Base-by-base conservation (phyloP, 2,329 filamentous ascomycete genomes). In the Elsinoe australis region DNA sequence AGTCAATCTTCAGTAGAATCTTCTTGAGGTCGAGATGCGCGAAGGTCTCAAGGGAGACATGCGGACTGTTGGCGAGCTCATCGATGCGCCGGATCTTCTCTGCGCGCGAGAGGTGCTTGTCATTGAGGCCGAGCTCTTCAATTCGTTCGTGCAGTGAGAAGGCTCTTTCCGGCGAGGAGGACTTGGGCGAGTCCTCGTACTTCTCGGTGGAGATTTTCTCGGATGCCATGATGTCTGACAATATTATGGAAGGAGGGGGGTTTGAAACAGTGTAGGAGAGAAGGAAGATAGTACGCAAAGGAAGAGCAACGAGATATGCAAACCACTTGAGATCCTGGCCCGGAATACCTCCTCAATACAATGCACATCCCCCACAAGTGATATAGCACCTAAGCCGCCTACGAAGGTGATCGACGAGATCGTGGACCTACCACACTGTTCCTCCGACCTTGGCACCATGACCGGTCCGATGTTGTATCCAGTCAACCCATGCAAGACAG, bases 11-110 rank as follows among this genome's bases (percentile, higher is more conserved):
- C 14, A 24, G 35, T 15, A 52, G 36, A 35, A 51, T 50, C 0
- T 69, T 65, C 36, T 69, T 74, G 56, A 82, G 78, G 47, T 76
- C 52, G 7, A 55, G 50, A 28, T 55, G 50, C 8, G 50, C 52
- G 18, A 55, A 55, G 4, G 24, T 52, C 38, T 52, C 52, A 4
- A 51, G 49, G 8, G 52, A 72, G 18, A 81, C 56, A 28, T 56
- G 49, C 12, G 50, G 51, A 15, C 44, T 44, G 9, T 48, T 49
- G 5, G 52, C 50, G 1, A 52, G 42, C 12, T 52, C 49, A 33
- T 55, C 50, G 19, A 55, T 48, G 6, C 38, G 35, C 5, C 24
- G 32, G n/a, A 52, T 47, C 17, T 33, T 36, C 9, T 52, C 49
- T n/a, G 39, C 29, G 24, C 50, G 52, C 3, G 48, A 35, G 28